Evolutionary conservation across 768 basidiomycete species (phyloP), one percentile per base, ranked within the genome.

Genomic region (Lactifluus hygrophoroides): DNA sequence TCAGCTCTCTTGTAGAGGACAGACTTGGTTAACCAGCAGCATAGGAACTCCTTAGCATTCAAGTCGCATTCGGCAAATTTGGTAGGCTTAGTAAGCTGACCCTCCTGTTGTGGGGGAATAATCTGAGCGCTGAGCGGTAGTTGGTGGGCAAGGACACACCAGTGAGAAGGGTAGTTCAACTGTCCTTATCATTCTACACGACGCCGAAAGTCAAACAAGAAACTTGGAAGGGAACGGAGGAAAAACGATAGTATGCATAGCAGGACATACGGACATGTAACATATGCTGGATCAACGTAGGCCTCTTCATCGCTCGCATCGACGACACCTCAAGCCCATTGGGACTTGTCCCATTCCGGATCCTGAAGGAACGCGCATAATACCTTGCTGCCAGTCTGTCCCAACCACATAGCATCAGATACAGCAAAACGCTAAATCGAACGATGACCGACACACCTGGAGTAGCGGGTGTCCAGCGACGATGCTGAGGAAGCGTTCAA

Each of bases 391-490:
- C 94, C 94, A 4, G 94, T 97, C 92, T 94, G 52, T 21, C 3
- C 28, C 25, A 7, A 37, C 6, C 19, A 54, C 16, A 51, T 2
- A 35, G 10, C 51, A 42, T 23, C 21, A 21, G 43, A n/a, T 5
- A 27, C 34, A 42, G 51, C n/a, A 42, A 43, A n/a, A 1, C n/a
- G 4, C 9, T 5, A 7, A 14, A 21, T 14, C 3, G 5, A n/a
- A 19, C 3, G 2, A 6, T 13, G 23, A 0, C 32, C 3, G 19
- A 72, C 82, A 60, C 62, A 90, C 93, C 84, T 99, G 95, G 25
- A 99, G 75, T 56, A 99, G 75, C 8, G 96, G 96, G 70, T 99
- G 96, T 0, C 96, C 96, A 2, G 96, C 96, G 48, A 99, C 95
- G 62, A 99, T 84, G 65, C 90, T 92, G 66, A 99, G 71, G 74